Evolutionary conservation across 73 alveolate genomes (phyloP).

Genomic region (Symbiodinium pilosum): DNA sequence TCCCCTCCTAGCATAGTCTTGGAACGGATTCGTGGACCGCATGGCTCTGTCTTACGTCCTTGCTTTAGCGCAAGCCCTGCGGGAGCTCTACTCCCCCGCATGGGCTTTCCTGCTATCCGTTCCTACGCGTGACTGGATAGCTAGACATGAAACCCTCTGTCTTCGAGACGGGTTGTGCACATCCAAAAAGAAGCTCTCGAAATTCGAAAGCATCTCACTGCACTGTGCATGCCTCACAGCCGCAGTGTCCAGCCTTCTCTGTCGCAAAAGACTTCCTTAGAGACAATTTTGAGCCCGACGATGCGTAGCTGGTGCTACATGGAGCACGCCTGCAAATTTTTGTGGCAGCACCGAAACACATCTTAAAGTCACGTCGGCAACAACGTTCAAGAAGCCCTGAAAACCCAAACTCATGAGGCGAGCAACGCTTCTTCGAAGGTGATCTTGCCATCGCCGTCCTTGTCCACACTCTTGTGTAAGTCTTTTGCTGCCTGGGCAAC

Average conservation of each 20-base stretch:
- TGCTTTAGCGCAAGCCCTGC: not conserved
- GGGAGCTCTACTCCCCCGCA: slow-evolving; percentile 1
- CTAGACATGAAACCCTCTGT: not conserved
- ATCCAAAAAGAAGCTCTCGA: not conserved
- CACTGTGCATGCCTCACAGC: slow-evolving; percentile 60
- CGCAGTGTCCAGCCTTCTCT: slow-evolving; percentile 78
- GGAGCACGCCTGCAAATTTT: too few relatives aligned
- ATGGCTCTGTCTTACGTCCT: too few relatives aligned
- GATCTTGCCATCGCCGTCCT: slow-evolving; percentile 90
- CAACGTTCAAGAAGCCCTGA: too few relatives aligned
- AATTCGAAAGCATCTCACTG: slow-evolving; percentile 11
- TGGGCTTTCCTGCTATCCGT: not conserved
- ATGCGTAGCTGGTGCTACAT: too few relatives aligned
- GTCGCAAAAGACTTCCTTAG: slow-evolving; percentile 59
- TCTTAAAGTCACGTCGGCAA: too few relatives aligned
- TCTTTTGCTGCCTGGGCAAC: slow-evolving; percentile 16
- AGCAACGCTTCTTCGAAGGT: slow-evolving; percentile 81
- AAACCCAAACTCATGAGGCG: not conserved
- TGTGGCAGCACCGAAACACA: too few relatives aligned
- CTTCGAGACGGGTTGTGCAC: not conserved
- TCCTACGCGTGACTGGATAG: not conserved
- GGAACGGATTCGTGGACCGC: not conserved
- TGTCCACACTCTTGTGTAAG: slow-evolving; percentile 39
- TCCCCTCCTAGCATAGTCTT: not conserved
- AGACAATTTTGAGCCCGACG: too few relatives aligned